Evolutionary conservation across 305 asterid genomes (phyloP), one percentile per base, ranked within the genome.

Genomic region (Galium porrigens): DNA sequence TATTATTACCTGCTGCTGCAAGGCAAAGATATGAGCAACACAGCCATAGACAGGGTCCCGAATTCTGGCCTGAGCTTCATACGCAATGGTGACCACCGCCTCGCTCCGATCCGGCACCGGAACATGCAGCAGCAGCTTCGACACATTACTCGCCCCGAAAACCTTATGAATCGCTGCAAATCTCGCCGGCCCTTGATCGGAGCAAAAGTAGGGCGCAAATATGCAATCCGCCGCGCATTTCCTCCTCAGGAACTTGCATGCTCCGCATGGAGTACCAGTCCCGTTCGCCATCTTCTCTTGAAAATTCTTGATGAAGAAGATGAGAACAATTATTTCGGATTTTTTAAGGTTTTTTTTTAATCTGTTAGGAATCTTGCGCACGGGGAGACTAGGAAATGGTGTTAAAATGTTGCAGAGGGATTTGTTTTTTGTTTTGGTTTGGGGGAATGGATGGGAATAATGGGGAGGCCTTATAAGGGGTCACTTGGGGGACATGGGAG

Each of bases 161-260:
- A 87, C 94, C 75, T 85, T 87, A 59, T 87, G 95, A 17, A 87
- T 84, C 29, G 90, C 94, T 0, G 95, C 94, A 33, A 85, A 87
- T n/a, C 86, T 72, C 0, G 86, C 79, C 27, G 94, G 82, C 0
- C 94, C 94, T 30, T 83, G 88, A 49, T 83, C 94, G 34, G 94
- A 81, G 78, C 88, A 79, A 60, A 87, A 87, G 6, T 87, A 83
- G 0, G 95, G 94, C 1, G 94, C 90, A 55, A 85, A 87, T 0
- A 87, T 72, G 68, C 95, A 87, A 5, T 85, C 87, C 3, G 83
- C 75, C 10, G 86, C 85, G 59, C 95, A 87, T 42, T 83, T 87
- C 27, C 95, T 76, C 52, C 95, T 81, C 27, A 87, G 84, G 41
- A 87, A 87, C 77, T 87, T 87, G 84, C 95, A 87, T 54, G 95